Percentiles rank a stretch among this genome's conserved stretches.
Conservation (phyloP, 1,284 basidiomycete genomes). For the Tremellales sp. region DNA sequence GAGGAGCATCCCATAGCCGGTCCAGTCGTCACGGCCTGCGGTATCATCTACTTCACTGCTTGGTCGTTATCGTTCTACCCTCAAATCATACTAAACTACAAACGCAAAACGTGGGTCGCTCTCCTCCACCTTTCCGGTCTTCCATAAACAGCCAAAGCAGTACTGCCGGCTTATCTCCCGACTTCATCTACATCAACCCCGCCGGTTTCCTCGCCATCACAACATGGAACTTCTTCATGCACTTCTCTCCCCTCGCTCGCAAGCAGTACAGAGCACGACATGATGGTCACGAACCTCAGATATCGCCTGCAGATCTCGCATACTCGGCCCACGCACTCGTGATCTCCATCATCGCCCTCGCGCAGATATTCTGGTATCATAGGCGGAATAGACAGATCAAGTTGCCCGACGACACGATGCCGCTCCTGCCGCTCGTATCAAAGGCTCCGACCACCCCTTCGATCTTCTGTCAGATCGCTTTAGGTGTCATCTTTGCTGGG, state of each 20-base stretch:
- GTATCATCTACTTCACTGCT: slow-evolving; percentile 44
- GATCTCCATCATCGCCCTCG: slow-evolving; percentile 29
- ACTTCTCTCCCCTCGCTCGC: slow-evolving; percentile 39
- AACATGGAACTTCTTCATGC: slow-evolving; percentile 46
- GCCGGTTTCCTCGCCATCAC: slow-evolving; percentile 49
- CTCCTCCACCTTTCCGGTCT: neutral
- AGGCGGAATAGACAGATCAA: slow-evolving; percentile 4
- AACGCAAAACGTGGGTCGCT: slow-evolving; percentile 41
- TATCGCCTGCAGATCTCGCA: slow-evolving; percentile 47
- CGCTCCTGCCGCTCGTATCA: neutral
- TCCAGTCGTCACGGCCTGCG: slow-evolving; percentile 24
- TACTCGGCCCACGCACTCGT: slow-evolving; percentile 48
- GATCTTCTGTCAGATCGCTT: slow-evolving; percentile 18
- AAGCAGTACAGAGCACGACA: slow-evolving; percentile 47
- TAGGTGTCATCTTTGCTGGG: slow-evolving; percentile 25
- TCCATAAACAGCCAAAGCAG: slow-evolving; percentile 12
- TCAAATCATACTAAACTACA: slow-evolving; percentile 49
- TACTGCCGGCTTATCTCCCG: slow-evolving; percentile 47
- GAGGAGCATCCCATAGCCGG: slow-evolving; percentile 12
- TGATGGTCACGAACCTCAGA: slow-evolving; percentile 47
- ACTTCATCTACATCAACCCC: slow-evolving; percentile 51
- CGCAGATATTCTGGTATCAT: slow-evolving; percentile 34
- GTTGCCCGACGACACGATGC: slow-evolving; percentile 1
- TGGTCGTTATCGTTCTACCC: slow-evolving; percentile 52
- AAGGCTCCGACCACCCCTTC: slow-evolving; percentile 25